These are phyloP conservation scores for Panaeolus papilionaceus DNA, from an alignment of 768 basidiomycete species.

Conservation along the genomic window DNA sequence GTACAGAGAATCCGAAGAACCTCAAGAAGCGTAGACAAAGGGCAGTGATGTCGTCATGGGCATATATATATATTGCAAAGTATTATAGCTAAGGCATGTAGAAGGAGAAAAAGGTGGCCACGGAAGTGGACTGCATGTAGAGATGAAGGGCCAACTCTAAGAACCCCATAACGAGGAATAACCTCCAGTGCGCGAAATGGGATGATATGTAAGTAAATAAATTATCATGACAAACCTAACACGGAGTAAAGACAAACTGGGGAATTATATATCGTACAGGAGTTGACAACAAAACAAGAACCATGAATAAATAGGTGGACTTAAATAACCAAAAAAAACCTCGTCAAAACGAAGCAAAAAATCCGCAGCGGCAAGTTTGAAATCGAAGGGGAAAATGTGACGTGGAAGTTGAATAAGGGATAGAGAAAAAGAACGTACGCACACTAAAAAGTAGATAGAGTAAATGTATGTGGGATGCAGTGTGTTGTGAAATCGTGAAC, in stretches of 20 bases:
- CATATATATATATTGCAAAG: background rate
- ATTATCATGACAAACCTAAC: conserved; percentile 1
- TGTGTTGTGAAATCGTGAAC: background rate
- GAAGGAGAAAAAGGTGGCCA: background rate
- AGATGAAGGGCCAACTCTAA: conserved; percentile 8
- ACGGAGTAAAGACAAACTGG: background rate
- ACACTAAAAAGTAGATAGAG: conserved; percentile 11
- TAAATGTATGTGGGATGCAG: background rate
- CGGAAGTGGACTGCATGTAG: background rate
- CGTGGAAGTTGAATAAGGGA: background rate
- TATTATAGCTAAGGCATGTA: background rate
- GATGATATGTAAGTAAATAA: background rate
- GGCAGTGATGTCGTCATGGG: background rate
- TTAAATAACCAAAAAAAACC: conserved; percentile 1
- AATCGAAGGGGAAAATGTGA: background rate
- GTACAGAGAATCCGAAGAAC: background rate
- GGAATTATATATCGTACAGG: conserved; percentile 8
- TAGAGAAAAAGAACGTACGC: background rate
- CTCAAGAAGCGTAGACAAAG: background rate
- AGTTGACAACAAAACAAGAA: conserved; percentile 5
- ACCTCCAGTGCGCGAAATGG: background rate
- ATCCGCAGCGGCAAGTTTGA: background rate
- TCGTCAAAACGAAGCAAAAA: background rate
- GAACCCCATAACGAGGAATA: background rate
- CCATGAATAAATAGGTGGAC: conserved; percentile 2